Percentiles rank a stretch among this genome's conserved stretches.
phyloP scores from a whole-genome alignment of 2,329 filamentous ascomycete genomes.

The Botryotinia convoluta region DNA sequence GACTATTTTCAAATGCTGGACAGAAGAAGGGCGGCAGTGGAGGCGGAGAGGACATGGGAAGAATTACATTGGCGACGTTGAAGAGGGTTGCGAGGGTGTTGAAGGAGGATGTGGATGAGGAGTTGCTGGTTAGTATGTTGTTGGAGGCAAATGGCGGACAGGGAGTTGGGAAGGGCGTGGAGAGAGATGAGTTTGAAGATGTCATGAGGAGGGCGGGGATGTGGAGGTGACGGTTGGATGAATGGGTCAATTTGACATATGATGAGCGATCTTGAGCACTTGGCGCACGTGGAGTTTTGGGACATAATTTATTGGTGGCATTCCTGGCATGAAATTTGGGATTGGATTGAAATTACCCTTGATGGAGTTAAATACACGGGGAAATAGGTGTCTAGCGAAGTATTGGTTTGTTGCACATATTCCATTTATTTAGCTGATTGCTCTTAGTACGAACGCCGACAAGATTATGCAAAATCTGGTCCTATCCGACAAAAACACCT shows the following conservation, averaged over 20 bases:
- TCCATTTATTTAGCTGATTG: slow-evolving; percentile 14
- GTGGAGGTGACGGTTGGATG: slow-evolving; percentile 28
- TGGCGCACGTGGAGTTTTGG: background rate
- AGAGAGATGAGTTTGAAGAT: slow-evolving; percentile 57
- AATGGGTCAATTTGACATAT: background rate
- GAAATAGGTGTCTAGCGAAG: background rate
- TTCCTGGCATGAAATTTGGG: slow-evolving; percentile 9
- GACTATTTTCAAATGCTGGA: slow-evolving; percentile 66
- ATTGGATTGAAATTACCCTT: background rate
- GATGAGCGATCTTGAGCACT: background rate
- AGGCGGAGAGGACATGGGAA: slow-evolving; percentile 43
- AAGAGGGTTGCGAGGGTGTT: slow-evolving; percentile 75
- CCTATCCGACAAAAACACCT: slow-evolving; percentile 20
- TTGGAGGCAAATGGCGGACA: slow-evolving; percentile 85
- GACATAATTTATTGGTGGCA: background rate
- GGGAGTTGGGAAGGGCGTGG: slow-evolving; percentile 68
- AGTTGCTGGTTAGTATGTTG: slow-evolving; percentile 88
- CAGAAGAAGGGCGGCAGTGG: slow-evolving; percentile 39
- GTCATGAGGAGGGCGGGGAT: slow-evolving; percentile 38
- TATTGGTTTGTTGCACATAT: slow-evolving; percentile 14
- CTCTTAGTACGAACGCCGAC: slow-evolving; percentile 20
- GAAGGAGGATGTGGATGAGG: slow-evolving; percentile 81
- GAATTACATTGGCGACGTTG: slow-evolving; percentile 79
- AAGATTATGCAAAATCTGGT: slow-evolving; percentile 25
- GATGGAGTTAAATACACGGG: background rate